Evolutionary conservation across 345 rosid species (phyloP).

Genomic region (Turritis glabra): DNA sequence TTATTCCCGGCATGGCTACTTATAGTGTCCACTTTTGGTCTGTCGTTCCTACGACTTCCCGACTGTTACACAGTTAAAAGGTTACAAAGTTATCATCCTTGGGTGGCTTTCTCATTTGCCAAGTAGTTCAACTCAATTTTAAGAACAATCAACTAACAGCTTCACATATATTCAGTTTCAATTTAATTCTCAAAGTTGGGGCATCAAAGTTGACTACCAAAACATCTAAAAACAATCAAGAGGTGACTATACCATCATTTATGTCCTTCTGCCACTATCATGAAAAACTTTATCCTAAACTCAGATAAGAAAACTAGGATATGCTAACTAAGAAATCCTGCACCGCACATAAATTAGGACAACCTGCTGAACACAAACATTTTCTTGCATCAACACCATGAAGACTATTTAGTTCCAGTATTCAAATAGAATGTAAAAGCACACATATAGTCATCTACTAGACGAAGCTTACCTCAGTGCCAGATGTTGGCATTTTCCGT

Average conservation of each 20-base stretch:
- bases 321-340: background rate
- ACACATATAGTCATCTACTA: background rate
- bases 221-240: background rate
- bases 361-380: slow-evolving; percentile 13
- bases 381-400: background rate
- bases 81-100: background rate
- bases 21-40: slow-evolving; percentile 11
- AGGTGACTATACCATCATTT: background rate
- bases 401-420: background rate
- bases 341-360: background rate
- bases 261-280: background rate
- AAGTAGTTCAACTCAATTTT: background rate
- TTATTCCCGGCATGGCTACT: background rate
- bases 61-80: slow-evolving; percentile 44
- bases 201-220: slow-evolving; percentile 1
- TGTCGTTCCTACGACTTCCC: slow-evolving; percentile 28
- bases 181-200: background rate
- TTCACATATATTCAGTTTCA: background rate
- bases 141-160: slow-evolving; percentile 8
- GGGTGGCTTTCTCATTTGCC: background rate
- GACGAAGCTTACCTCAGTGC: slow-evolving; percentile 26
- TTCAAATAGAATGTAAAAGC: background rate
- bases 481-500: slow-evolving; percentile 9
- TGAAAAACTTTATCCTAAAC: slow-evolving; percentile 4
- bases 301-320: background rate